Evolutionary conservation across 2,329 filamentous ascomycete genomes (phyloP).

Genomic region (Exophiala alcalophila): DNA sequence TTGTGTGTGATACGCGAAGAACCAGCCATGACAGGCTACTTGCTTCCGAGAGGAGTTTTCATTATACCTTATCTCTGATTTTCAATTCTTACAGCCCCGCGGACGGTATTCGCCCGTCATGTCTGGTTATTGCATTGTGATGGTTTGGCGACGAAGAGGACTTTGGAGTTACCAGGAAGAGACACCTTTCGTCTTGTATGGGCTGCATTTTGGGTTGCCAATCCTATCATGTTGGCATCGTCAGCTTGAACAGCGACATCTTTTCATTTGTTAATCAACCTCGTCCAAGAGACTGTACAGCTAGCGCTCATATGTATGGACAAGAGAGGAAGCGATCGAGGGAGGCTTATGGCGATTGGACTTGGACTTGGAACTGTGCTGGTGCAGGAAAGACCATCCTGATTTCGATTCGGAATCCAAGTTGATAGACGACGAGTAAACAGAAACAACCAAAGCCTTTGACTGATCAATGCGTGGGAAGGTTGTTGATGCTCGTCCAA

Average conservation of each 20-base stretch:
- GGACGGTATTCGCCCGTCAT: neutral
- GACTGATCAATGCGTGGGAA: too few relatives aligned
- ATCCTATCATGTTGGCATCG: slow-evolving; percentile 15
- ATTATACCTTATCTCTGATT: slow-evolving; percentile 4
- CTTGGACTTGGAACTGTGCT: too few relatives aligned
- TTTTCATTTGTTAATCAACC: slow-evolving; percentile 28
- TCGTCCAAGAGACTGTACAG: slow-evolving; percentile 25
- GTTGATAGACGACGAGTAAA: too few relatives aligned
- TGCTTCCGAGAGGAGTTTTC: slow-evolving; percentile 6
- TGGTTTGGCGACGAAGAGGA: slow-evolving; percentile 7
- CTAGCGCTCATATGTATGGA: slow-evolving; percentile 27
- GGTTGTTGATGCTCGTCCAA: too few relatives aligned
- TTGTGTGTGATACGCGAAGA: slow-evolving; percentile 7
- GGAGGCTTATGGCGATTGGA: slow-evolving; percentile 3
- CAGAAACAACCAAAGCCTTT: too few relatives aligned
- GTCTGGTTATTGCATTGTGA: slow-evolving; percentile 14
- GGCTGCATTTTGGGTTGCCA: slow-evolving; percentile 22
- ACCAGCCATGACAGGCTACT: neutral
- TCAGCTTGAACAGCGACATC: slow-evolving; percentile 26
- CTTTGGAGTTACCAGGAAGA: slow-evolving; percentile 2
- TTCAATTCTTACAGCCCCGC: slow-evolving; percentile 13
- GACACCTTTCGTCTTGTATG: slow-evolving; percentile 18
- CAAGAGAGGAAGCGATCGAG: slow-evolving; percentile 7
- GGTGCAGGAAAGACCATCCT: too few relatives aligned
- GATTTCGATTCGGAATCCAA: too few relatives aligned